A percentile compares a stretch with the other conserved stretches of the same genome.
Evolutionary conservation across 306 rosid species (phyloP).

Genomic region (Leucaena leucocephala): DNA sequence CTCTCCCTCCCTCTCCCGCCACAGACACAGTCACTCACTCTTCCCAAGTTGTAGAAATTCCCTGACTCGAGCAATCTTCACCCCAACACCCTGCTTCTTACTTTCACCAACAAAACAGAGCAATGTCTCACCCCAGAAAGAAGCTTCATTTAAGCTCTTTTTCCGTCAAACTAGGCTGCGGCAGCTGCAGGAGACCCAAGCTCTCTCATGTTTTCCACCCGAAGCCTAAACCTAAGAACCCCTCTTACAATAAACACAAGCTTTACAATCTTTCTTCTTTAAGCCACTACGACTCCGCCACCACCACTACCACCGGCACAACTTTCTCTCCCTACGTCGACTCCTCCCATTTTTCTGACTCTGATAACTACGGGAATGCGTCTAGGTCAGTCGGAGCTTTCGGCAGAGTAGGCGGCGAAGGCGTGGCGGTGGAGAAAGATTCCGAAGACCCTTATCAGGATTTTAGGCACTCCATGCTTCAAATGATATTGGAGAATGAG

Average conservation of each 20-base stretch:
- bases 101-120: conserved; percentile 18
- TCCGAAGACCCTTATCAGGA: conserved; percentile 91
- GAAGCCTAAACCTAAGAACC: conserved; percentile 49
- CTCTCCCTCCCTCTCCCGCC: background rate
- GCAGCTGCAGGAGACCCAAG: conserved; percentile 68
- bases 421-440: conserved; percentile 91
- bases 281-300: conserved; percentile 30
- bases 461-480: conserved; percentile 86
- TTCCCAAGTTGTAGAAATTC: background rate
- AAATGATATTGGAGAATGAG: conserved; percentile 91
- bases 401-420: conserved; percentile 72
- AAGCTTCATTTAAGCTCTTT: conserved; percentile 54
- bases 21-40: background rate
- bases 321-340: conserved; percentile 49
- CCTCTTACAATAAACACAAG: conserved; percentile 38
- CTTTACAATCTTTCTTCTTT: conserved; percentile 37
- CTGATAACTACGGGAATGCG: conserved; percentile 12
- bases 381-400: conserved; percentile 48
- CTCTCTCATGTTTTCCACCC: conserved; percentile 54
- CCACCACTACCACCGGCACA: conserved; percentile 26
- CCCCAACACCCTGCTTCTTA: background rate
- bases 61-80: conserved; percentile 9
- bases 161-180: conserved; percentile 65
- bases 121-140: conserved; percentile 59
- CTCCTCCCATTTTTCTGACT: conserved; percentile 33